Conservation (phyloP, 371 early-diverging fungal species). For the Ecytonucleospora hepatopenaei region DNA sequence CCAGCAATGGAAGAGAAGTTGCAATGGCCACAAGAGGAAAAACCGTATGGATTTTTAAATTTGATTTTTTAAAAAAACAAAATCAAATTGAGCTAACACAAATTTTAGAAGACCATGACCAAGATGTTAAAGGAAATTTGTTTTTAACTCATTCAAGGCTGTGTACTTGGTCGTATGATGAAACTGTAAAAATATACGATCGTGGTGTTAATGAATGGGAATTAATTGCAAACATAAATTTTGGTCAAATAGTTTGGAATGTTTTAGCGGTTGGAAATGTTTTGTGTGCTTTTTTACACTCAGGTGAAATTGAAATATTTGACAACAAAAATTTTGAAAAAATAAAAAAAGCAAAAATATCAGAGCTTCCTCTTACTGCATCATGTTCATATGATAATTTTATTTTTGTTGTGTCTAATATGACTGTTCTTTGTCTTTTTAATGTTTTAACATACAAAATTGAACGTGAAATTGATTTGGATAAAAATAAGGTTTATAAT, state of each 20-base stretch:
- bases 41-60: constrained; percentile 42
- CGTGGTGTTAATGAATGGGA: constrained; percentile 35
- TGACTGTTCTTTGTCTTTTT: constrained; percentile 17
- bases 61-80: too few relatives aligned
- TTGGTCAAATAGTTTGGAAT: constrained; percentile 39
- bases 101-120: constrained; percentile 52
- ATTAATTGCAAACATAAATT: constrained; percentile 35
- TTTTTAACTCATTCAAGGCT: background rate
- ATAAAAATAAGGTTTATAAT: constrained; percentile 1
- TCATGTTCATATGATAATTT: constrained; percentile 7
- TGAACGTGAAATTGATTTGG: too few relatives aligned
- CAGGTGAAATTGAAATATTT: constrained; percentile 35
- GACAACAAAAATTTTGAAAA: too few relatives aligned
- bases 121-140: constrained; percentile 50
- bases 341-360: constrained; percentile 9
- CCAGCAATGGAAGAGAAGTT: constrained; percentile 21
- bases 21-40: constrained; percentile 46
- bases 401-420: constrained; percentile 6
- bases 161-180: constrained; percentile 50
- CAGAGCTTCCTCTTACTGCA: constrained; percentile 23
- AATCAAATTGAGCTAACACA: constrained; percentile 34
- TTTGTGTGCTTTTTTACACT: constrained; percentile 29
- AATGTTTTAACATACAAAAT: constrained; percentile 13
- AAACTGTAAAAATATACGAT: constrained; percentile 46
- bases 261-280: constrained; percentile 11